A percentile compares a stretch with the other conserved stretches of the same genome.
Evolutionary conservation across 257 asterid species (phyloP).

Genomic region (Paulownia fortunei): DNA sequence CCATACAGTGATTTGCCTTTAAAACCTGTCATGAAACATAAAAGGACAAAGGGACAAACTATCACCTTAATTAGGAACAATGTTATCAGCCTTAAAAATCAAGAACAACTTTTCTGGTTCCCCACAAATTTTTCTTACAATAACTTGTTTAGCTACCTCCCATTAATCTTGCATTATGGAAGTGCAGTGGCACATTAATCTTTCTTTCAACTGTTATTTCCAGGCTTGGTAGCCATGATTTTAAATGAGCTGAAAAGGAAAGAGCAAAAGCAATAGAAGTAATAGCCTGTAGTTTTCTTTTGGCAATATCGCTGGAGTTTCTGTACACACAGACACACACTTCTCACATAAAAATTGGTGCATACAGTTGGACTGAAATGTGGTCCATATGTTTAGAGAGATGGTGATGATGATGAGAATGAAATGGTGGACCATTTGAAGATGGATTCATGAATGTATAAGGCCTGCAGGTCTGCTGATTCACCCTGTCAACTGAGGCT

Average conservation of each 20-base stretch:
- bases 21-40: not conserved
- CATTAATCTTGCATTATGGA: not conserved
- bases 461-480: not conserved
- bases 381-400: slow-evolving; percentile 37
- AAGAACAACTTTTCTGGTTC: not conserved
- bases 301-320: slow-evolving; percentile 30
- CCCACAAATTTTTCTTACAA: not conserved
- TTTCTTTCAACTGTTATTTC: not conserved
- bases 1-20: not conserved
- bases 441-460: slow-evolving; percentile 13
- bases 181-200: not conserved
- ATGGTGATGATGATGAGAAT: slow-evolving; percentile 29
- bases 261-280: not conserved
- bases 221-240: slow-evolving; percentile 7
- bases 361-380: slow-evolving; percentile 19
- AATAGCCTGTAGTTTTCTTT: slow-evolving; percentile 25
- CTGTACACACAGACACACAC: slow-evolving; percentile 28
- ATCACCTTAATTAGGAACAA: not conserved
- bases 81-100: not conserved
- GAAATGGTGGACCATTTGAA: slow-evolving; percentile 42
- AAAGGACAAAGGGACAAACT: not conserved
- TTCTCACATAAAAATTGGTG: not conserved
- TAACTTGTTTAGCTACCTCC: not conserved
- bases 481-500: not conserved
- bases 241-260: slow-evolving; percentile 37